Evolutionary conservation across 495 filamentous ascomycete species (phyloP), one percentile per base, ranked within the genome.

Genomic region (Usnea hakonensis): DNA sequence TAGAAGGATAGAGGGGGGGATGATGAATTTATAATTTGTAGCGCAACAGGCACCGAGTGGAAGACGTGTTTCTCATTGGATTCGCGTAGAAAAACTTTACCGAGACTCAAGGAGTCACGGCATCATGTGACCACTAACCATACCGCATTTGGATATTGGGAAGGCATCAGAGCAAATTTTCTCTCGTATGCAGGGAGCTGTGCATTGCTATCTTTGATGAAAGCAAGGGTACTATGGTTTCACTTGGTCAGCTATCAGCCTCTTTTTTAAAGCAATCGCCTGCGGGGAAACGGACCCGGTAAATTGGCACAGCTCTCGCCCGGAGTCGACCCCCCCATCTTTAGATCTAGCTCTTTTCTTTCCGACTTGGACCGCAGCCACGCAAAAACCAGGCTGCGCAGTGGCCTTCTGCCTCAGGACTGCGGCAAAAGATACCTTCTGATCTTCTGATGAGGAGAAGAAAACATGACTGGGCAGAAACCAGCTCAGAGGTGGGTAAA

Each of bases 231-330:
- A n/a, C 32, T 56, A n/a, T n/a, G n/a, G 58, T 64, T 40, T 61
- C 62, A 67, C 41, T 67, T 48, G 50, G 37, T 64, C 33, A 56
- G 50, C 50, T 23, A 30, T 64, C 33, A 56, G 50, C 50, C 30
- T 7, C 54, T 37, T 57, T 48, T 32, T 36, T 8, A 33, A 55
- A 58, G 61, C 57, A 21, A 36, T 44, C 13, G 52, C 50, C 62
- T 67, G 65, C 65, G 65, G 65, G 65, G 65, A 64, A 59, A 44
- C 38, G 58, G 58, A 53, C 32, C 62, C 58, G 65, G 58, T 55
- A 60, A 40, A 57, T 66, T 66, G 64, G 46, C n/a, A 61, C 26
- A 52, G 43, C 50, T 65, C 52, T 35, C 33, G 37, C 38, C 44
- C 35, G n/a, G n/a, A n/a, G n/a, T n/a, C n/a, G n/a, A n/a, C n/a